Evolutionary conservation across 805 yeast species (phyloP).

Genomic region (Cyberlindnera euphorbiiphila): DNA sequence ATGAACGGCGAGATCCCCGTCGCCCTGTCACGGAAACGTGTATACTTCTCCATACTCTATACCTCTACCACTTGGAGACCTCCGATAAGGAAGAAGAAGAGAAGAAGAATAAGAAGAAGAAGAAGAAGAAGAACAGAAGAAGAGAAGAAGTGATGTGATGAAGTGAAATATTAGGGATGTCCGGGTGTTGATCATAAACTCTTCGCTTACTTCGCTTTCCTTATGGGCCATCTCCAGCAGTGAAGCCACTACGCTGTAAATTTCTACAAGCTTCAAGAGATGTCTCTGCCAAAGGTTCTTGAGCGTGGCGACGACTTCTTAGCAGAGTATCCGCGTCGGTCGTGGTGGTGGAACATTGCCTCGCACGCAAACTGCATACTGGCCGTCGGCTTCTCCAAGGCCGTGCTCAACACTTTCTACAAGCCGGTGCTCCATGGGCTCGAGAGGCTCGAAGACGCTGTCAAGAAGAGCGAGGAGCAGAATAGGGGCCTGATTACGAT

Average conservation of each 20-base stretch:
- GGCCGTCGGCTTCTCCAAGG: slow-evolving; percentile 62
- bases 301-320: slow-evolving; percentile 72
- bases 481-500: slow-evolving; percentile 76
- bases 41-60: slow-evolving; percentile 68
- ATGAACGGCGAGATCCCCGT: slow-evolving; percentile 92
- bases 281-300: slow-evolving; percentile 70
- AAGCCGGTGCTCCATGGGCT: slow-evolving; percentile 58
- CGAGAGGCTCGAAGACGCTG: slow-evolving; percentile 60
- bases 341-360: slow-evolving; percentile 58
- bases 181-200: background rate
- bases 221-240: too few relatives aligned
- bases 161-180: too few relatives aligned
- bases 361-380: slow-evolving; percentile 67
- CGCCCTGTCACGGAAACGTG: slow-evolving; percentile 82
- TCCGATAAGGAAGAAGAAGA: too few relatives aligned
- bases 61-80: background rate
- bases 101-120: too few relatives aligned
- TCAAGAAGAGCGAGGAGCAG: slow-evolving; percentile 58
- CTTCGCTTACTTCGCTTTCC: too few relatives aligned
- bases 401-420: slow-evolving; percentile 57
- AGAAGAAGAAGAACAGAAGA: too few relatives aligned
- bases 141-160: too few relatives aligned
- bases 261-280: slow-evolving; percentile 25
- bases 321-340: slow-evolving; percentile 54
- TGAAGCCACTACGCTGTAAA: too few relatives aligned